A percentile compares a stretch with the other conserved stretches of the same genome.
Evolutionary conservation across 148 eudicot genomes (phyloP).

Genomic region (Agrostemma githago): DNA sequence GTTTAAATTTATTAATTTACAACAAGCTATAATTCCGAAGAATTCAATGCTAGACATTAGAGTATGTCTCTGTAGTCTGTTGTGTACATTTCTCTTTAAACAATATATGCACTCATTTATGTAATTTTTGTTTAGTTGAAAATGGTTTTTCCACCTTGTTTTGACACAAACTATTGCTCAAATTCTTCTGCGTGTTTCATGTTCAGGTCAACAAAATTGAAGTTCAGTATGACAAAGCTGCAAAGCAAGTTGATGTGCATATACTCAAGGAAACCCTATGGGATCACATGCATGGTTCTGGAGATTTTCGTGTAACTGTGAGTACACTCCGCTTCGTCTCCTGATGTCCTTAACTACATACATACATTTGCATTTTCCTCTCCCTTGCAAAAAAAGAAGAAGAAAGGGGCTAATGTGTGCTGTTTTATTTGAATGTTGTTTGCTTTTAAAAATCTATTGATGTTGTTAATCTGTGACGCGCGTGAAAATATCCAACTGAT

Average conservation of each 20-base stretch:
- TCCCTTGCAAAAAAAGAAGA: not conserved
- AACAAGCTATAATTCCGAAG: not conserved
- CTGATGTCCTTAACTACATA: too few relatives aligned
- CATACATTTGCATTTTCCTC: not conserved
- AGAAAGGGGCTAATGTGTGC: not conserved
- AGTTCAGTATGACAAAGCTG: conserved; percentile 84
- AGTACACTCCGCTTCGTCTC: conserved; percentile 4
- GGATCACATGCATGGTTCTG: conserved; percentile 51
- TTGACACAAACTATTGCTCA: not conserved
- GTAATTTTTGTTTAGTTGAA: not conserved
- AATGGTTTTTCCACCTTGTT: conserved; percentile 1
- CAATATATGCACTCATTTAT: not conserved
- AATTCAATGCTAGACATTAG: not conserved
- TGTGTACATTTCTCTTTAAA: not conserved
- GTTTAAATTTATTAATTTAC: not conserved
- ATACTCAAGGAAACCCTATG: conserved; percentile 82
- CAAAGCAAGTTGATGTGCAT: conserved; percentile 95
- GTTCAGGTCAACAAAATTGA: conserved; percentile 78
- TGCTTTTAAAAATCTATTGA: not conserved
- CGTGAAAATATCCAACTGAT: not conserved
- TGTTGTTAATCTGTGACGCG: not conserved
- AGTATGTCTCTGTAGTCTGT: not conserved
- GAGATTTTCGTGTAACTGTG: conserved; percentile 29
- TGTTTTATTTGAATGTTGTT: not conserved
- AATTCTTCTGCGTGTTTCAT: conserved; percentile 6